Base-by-base conservation (phyloP, 768 basidiomycete species). In the Boletus reticuloceps region DNA sequence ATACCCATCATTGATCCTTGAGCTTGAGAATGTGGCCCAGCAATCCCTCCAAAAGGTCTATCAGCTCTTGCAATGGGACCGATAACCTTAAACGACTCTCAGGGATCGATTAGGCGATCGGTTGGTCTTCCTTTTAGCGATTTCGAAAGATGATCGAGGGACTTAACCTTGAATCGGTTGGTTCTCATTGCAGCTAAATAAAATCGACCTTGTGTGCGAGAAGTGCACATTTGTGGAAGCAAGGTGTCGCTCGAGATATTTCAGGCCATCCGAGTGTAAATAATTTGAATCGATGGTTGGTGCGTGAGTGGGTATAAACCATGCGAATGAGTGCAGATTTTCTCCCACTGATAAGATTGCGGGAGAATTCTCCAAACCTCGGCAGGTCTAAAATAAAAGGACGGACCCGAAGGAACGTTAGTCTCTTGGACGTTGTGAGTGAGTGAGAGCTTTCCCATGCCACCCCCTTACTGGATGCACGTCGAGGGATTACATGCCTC, bases 371-470 rank as follows among this genome's bases (percentile, higher is more conserved):
- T 25, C 16, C 6, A 38, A 36, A 13, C 9, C 27, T 31, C 29
- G 19, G 19, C 17, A 17, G 46, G 39, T 38, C 25, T 2, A 53
- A 53, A 41, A 37, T 49, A 47, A 42, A 13, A n/a, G 12, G 11
- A 39, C 38, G 17, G 42, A 25, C 16, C 27, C 50, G 14, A 31
- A 36, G 32, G 19, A 17, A 39, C 4, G 17, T 39, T 22, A n/a
- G 38, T n/a, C 38, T 20, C 19, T 19, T 22, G 8, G 32, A 14
- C 25, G 20, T 20, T 10, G 46, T 19, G 17, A n/a, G 25, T 25
- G 37, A 32, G 27, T 34, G 43, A 38, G 46, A 22, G 34, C 27
- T 42, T 56, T 61, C 60, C 22, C 59, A 60, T 58, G 46, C 11
- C 34, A 12, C 11, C 22, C n/a, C 38, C 38, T 39, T n/a, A n/a